Conservation (phyloP, 2,329 filamentous ascomycete species). For the Pseudogymnoascus sp. region DNA sequence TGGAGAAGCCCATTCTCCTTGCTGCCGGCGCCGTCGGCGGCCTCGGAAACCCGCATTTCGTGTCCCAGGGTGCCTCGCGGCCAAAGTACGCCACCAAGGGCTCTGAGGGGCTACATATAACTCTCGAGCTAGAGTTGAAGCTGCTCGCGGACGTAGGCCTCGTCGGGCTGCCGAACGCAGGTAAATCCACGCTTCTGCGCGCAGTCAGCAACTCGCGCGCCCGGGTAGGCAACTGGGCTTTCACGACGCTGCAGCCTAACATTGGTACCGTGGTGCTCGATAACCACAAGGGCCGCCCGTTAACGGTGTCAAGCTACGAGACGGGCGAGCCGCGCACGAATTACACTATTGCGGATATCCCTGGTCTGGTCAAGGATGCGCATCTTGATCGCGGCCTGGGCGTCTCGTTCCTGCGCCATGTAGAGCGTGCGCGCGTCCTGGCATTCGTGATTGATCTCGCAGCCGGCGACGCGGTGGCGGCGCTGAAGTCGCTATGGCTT, state of each 20-base stretch:
- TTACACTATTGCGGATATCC: constrained; percentile 93
- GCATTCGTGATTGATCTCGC: constrained; percentile 88
- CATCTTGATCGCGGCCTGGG: constrained; percentile 88
- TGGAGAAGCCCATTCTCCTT: constrained; percentile 75
- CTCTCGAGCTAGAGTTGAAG: constrained; percentile 84
- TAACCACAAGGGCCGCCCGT: constrained; percentile 69
- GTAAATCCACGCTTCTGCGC: constrained; percentile 86
- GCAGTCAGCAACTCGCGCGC: constrained; percentile 83
- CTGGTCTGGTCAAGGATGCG: constrained; percentile 84
- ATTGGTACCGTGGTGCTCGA: constrained; percentile 94
- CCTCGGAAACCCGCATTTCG: constrained; percentile 88
- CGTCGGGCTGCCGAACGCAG: constrained; percentile 90
- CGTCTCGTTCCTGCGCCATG: constrained; percentile 84
- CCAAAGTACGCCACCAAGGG: constrained; percentile 88
- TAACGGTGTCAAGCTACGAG: constrained; percentile 35
- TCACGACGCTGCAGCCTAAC: constrained; percentile 90
- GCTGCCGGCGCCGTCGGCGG: constrained; percentile 84
- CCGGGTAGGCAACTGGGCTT: constrained; percentile 88
- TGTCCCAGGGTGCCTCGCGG: constrained; percentile 62
- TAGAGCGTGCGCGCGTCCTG: constrained; percentile 86
- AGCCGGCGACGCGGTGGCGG: constrained; percentile 69
- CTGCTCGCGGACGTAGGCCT: constrained; percentile 90
- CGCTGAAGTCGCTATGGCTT: constrained; percentile 76
- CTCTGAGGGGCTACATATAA: constrained; percentile 68
- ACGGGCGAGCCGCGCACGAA: constrained; percentile 57